A percentile compares a stretch with the other conserved stretches of the same genome.
These are phyloP conservation scores for Eimeria praecox DNA, from an alignment of 169 alveolate genomes.

Conservation along the genomic window DNA sequence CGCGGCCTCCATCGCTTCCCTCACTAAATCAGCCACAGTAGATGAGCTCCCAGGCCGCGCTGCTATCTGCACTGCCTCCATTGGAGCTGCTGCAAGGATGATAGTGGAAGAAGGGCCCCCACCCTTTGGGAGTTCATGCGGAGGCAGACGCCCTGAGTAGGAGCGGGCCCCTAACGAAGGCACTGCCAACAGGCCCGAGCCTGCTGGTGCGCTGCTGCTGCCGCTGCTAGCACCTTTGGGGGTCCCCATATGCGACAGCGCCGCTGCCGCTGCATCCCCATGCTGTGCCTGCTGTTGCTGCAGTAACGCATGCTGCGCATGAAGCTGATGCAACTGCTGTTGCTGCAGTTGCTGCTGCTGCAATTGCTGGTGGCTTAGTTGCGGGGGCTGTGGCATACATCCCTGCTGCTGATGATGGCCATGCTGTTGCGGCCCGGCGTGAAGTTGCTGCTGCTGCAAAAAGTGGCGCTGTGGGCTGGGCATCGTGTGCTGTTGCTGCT, in stretches of 20 bases:
- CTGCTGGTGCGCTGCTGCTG: slow-evolving; percentile 41
- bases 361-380: slow-evolving; percentile 34
- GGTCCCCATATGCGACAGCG: slow-evolving; percentile 23
- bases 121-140: background rate
- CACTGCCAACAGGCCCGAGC: slow-evolving; percentile 49
- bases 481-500: slow-evolving; percentile 42
- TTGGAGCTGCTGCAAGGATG: slow-evolving; percentile 54
- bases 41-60: slow-evolving; percentile 67
- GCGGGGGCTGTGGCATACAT: slow-evolving; percentile 6
- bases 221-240: slow-evolving; percentile 19
- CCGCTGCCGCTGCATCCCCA: background rate
- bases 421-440: slow-evolving; percentile 49
- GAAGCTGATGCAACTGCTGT: slow-evolving; percentile 50
- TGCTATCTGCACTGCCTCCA: slow-evolving; percentile 70
- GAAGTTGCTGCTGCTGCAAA: slow-evolving; percentile 57
- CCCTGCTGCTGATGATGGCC: slow-evolving; percentile 41
- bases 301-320: slow-evolving; percentile 31
- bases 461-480: slow-evolving; percentile 46
- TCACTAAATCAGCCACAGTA: slow-evolving; percentile 51
- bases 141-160: slow-evolving; percentile 1
- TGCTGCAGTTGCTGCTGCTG: slow-evolving; percentile 72
- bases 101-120: background rate
- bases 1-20: slow-evolving; percentile 74
- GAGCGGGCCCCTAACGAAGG: background rate
- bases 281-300: slow-evolving; percentile 51